phyloP scores from a whole-genome alignment of 2,329 filamentous ascomycete species.

The Alternaria conjuncta region DNA sequence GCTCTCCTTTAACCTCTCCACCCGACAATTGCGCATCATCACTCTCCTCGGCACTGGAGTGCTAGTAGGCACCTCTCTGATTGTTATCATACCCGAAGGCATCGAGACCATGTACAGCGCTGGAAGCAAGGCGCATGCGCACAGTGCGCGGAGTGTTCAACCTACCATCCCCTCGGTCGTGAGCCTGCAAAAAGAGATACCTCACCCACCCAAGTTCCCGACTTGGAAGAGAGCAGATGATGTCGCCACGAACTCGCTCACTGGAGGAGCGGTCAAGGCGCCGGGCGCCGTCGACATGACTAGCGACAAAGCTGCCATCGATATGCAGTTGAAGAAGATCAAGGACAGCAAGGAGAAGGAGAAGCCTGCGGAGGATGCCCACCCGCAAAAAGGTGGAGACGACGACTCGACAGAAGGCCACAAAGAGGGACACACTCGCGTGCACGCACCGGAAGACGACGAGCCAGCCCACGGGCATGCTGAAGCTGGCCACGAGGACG shows the following conservation, averaged over 20 bases:
- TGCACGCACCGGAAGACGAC: constrained; percentile 41
- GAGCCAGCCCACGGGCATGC: constrained; percentile 54
- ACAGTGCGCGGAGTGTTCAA: constrained; percentile 28
- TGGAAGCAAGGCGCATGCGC: constrained; percentile 31
- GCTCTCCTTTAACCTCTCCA: constrained; percentile 84
- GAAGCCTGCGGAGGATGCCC: constrained; percentile 26
- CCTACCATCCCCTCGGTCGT: constrained; percentile 33
- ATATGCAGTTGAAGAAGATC: constrained; percentile 26
- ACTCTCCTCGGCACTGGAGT: constrained; percentile 94
- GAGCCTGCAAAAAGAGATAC: constrained; percentile 35
- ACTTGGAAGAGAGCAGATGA: constrained; percentile 28
- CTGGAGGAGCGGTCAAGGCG: constrained; percentile 27
- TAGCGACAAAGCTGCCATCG: constrained; percentile 29
- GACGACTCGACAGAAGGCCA: constrained; percentile 49
- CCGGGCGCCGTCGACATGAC: constrained; percentile 23
- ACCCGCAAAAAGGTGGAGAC: constrained; percentile 45
- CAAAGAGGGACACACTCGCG: constrained; percentile 46
- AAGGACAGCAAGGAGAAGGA: constrained; percentile 34
- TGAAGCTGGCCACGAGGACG: constrained; percentile 50
- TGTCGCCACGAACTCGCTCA: constrained; percentile 19
- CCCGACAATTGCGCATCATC: constrained; percentile 85
- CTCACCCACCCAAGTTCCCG: constrained; percentile 29
- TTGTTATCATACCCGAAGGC: constrained; percentile 97
- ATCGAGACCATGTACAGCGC: constrained; percentile 84
- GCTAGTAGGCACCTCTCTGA: constrained; percentile 90